Evolutionary conservation across 257 asterid species (phyloP), one percentile per base, ranked within the genome.

Genomic region (Lithospermum erythrorhizon): DNA sequence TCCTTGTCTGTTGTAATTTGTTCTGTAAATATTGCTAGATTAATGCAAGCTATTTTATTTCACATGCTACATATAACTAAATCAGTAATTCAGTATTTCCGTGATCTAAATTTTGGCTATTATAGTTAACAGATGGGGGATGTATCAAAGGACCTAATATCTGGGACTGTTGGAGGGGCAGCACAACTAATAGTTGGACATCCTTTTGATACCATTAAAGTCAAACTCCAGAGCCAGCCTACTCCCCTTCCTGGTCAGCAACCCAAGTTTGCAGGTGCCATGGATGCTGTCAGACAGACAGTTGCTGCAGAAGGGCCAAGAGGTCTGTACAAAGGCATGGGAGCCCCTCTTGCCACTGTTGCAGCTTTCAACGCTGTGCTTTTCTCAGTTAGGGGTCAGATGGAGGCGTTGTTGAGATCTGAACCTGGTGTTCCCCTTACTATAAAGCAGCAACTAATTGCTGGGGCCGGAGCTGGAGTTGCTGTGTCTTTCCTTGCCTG

Each of bases 201-300:
- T 83, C 96, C 98, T 56, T 90, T 90, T 24, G 98, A 90, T 72
- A 90, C 98, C 65, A 90, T 91, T 32, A 90, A 90, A 72, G 98
- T 90, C 57, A 90, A 87, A 83, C 96, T 90, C 78, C 98, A 91
- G 73, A 91, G 98, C 71, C 96, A 86, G 65, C 98, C 96, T 17
- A 58, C 81, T 60, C 96, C 95, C 20, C 76, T 79, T 68, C 87
- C 95, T 6, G 95, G 98, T 6, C 90, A 84, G 76, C 80, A 72
- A 21, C 96, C 87, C 5, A 91, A 81, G 66, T 91, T 55, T 61
- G 63, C 83, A 9, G 96, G 98, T 9, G 95, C 98, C 45, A 75
- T 88, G 15, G 96, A 91, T 80, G 96, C 96, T n/a, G 87, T 91
- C 61, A 83, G 75, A 67, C 87, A 88, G 79, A 91, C 98, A 53